phyloP scores from a whole-genome alignment of 805 yeast genomes.

The Candida sakaeoensis region DNA sequence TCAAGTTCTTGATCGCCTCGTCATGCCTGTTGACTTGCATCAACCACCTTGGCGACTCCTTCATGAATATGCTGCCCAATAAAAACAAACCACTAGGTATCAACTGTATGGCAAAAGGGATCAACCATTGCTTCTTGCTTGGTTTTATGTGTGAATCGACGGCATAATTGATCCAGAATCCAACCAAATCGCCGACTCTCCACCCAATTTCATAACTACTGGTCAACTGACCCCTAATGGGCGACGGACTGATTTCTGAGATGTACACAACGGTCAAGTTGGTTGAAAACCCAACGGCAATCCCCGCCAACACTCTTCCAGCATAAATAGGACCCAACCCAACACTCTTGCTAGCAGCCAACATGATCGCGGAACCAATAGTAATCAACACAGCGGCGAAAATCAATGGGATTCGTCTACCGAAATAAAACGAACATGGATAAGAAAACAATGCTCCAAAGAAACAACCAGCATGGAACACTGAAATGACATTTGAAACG shows the following conservation, averaged over 20 bases:
- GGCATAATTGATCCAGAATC: conserved; percentile 54
- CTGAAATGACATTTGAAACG: conserved; percentile 34
- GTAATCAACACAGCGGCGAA: conserved; percentile 30
- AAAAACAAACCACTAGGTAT: conserved; percentile 46
- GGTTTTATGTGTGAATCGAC: conserved; percentile 23
- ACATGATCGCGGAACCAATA: conserved; percentile 34
- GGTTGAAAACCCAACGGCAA: conserved; percentile 55
- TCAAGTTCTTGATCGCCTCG: conserved; percentile 35
- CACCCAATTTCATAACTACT: conserved; percentile 40
- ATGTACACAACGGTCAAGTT: conserved; percentile 54
- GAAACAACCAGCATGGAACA: conserved; percentile 39
- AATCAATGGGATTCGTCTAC: conserved; percentile 28
- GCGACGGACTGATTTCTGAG: conserved; percentile 51
- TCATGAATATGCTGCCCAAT: conserved; percentile 40
- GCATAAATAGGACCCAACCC: conserved; percentile 45
- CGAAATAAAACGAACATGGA: conserved; percentile 32
- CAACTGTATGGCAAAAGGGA: conserved; percentile 48
- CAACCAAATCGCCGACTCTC: conserved; percentile 53
- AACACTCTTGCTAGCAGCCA: conserved; percentile 22
- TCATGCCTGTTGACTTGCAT: conserved; percentile 40
- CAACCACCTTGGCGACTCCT: conserved; percentile 53
- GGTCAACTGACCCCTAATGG: conserved; percentile 41
- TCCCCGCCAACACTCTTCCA: conserved; percentile 53
- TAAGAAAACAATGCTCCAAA: conserved; percentile 37
- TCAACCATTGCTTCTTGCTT: conserved; percentile 43